These are phyloP conservation scores for Daldinia sp. DNA, from an alignment of 2,329 filamentous ascomycete genomes.

Conservation along the genomic window DNA sequence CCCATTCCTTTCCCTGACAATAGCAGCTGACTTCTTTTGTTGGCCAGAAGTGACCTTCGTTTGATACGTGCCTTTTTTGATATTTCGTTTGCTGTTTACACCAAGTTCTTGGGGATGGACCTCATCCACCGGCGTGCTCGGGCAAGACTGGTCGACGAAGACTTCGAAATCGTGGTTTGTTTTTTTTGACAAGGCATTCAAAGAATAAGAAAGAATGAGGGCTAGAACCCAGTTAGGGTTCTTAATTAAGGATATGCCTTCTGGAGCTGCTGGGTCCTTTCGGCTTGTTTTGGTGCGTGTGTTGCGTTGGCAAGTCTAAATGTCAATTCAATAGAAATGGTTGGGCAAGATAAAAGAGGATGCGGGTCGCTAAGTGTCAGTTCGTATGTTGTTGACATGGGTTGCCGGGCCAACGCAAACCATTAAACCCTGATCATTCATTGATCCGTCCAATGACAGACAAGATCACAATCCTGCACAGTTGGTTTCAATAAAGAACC, in stretches of 20 bases:
- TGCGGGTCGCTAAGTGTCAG: constrained; percentile 31
- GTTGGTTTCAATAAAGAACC: neutral
- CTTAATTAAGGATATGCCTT: constrained; percentile 14
- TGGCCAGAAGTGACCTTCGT: neutral
- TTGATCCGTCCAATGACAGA: constrained; percentile 19
- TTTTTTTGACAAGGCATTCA: constrained; percentile 48
- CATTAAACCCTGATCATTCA: neutral
- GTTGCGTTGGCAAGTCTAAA: constrained; percentile 31
- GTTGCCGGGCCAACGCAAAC: constrained; percentile 45
- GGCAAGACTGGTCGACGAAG: constrained; percentile 61
- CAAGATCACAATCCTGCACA: constrained; percentile 19
- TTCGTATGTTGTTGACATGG: constrained; percentile 43
- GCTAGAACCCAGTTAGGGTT: neutral
- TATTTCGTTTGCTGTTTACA: constrained; percentile 2
- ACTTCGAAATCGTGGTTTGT: constrained; percentile 61
- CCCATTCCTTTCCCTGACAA: constrained; percentile 15
- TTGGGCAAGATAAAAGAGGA: constrained; percentile 32
- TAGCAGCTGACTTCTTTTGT: constrained; percentile 10
- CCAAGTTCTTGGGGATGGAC: constrained; percentile 44
- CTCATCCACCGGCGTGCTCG: constrained; percentile 58
- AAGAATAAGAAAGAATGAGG: constrained; percentile 4
- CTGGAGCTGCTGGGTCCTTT: neutral
- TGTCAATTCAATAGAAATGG: constrained; percentile 29
- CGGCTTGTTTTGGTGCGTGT: constrained; percentile 24
- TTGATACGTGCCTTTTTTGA: neutral